Base-by-base conservation (phyloP, 768 basidiomycete genomes). In the Calvatia gigantea region DNA sequence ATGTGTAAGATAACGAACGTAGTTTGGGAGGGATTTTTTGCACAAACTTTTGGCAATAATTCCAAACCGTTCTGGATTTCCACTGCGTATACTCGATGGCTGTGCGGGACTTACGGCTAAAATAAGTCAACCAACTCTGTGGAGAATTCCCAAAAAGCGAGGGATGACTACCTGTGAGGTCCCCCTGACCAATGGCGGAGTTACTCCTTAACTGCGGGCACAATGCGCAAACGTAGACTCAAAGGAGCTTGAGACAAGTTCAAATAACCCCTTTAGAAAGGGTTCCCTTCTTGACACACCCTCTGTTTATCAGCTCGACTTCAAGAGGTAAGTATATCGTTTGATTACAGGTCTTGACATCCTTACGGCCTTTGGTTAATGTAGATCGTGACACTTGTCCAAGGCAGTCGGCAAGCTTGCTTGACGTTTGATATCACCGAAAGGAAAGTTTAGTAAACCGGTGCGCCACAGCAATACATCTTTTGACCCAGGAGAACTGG, bases 171-270 rank as follows among this genome's bases (percentile, higher is more conserved):
- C 28, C n/a, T 28, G 14, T 31, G 31, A 28, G 45, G 45, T 17
- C 17, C 27, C 46, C 29, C 12, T 9, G 21, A 8, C 29, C 12
- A 38, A 47, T 39, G 54, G 44, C 54, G 54, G 54, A 55, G 45
- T 38, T 55, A 46, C 23, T 4, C 48, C 44, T 29, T 46, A 55
- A 47, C 25, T 38, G 54, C 54, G 54, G 54, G 6, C 31, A 14
- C 54, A 47, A 19, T 55, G 54, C 54, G 45, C 27, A 12, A 45
- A 17, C 27, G 29, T 32, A 39, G 29, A 5, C 45, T 47, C 17
- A 21, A 48, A 29, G 45, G 33, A 29, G 33, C 27, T 37, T 48
- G 33, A 38, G 33, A 19, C 44, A 35, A 23, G 21, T n/a, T 28
- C 21, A n/a, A 21, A 12, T 55, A 38, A 12, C 54, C 25, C 54